Evolutionary conservation across 129 eudicot genomes (phyloP).

Genomic region (Lonicera japonica): DNA sequence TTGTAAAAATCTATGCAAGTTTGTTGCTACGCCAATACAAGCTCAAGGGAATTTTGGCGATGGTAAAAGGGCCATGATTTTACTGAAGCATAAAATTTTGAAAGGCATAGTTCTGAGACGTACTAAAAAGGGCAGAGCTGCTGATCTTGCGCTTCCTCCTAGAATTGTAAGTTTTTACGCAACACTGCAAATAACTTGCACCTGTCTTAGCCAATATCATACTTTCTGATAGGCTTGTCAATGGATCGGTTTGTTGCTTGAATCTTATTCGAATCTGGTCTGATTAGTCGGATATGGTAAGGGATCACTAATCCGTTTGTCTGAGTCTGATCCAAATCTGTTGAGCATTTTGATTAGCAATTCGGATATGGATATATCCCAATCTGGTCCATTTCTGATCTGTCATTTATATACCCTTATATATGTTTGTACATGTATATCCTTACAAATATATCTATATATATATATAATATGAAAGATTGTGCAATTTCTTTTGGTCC

Average conservation of each 20-base stretch:
- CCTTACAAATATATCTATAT: too few species aligned
- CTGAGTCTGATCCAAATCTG: too few species aligned
- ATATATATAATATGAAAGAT: neutral
- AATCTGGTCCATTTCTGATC: too few species aligned
- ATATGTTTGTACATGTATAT: too few species aligned
- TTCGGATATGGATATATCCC: too few species aligned
- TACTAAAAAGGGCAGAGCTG: slow-evolving; percentile 84
- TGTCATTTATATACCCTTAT: neutral
- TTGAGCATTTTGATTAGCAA: too few species aligned
- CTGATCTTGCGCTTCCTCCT: slow-evolving; percentile 96
- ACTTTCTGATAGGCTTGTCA: neutral
- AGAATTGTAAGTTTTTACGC: slow-evolving; percentile 58
- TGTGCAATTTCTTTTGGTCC: too few species aligned
- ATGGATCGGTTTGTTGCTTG: too few species aligned
- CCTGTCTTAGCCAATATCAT: neutral
- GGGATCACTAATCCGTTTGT: too few species aligned
- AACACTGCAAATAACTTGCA: neutral
- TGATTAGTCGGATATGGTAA: too few species aligned
- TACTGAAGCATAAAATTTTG: slow-evolving; percentile 74
- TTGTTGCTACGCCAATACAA: slow-evolving; percentile 69
- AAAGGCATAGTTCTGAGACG: slow-evolving; percentile 70
- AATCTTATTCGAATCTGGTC: too few species aligned
- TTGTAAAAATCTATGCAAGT: slow-evolving; percentile 21
- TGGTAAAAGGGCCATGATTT: slow-evolving; percentile 66
- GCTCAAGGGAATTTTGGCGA: slow-evolving; percentile 26